These are phyloP conservation scores for Eucalyptus fibrosa DNA, from an alignment of 345 rosid species.

Conservation along the genomic window DNA sequence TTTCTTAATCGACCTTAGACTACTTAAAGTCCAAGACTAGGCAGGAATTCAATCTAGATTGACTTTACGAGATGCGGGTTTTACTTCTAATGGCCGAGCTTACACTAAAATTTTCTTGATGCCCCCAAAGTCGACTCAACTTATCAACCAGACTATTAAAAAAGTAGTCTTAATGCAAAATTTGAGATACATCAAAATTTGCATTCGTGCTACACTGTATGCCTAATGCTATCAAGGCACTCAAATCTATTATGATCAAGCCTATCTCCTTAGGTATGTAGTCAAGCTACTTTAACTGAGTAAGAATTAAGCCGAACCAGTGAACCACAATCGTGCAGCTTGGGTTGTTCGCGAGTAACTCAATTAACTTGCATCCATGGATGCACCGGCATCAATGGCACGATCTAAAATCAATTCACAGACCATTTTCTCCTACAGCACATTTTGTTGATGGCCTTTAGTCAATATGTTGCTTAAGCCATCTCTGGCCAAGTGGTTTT, in stretches of 20 bases:
- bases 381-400: background rate
- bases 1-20: background rate
- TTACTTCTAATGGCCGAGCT: background rate
- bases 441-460: background rate
- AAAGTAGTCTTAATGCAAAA: too few relatives aligned
- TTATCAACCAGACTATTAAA: background rate
- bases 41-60: background rate
- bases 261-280: background rate
- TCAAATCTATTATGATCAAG: background rate
- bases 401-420: background rate
- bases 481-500: background rate
- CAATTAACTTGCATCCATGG: background rate
- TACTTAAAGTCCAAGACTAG: background rate
- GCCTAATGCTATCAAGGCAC: background rate
- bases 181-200: background rate
- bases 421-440: background rate
- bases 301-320: background rate
- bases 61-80: background rate
- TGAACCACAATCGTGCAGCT: background rate
- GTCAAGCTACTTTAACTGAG: background rate
- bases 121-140: background rate
- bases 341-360: background rate
- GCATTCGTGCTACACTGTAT: background rate
- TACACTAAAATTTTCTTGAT: background rate
- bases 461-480: background rate